phyloP scores from a whole-genome alignment of 352 stramenopile species.

The Globisporangium parvum region DNA sequence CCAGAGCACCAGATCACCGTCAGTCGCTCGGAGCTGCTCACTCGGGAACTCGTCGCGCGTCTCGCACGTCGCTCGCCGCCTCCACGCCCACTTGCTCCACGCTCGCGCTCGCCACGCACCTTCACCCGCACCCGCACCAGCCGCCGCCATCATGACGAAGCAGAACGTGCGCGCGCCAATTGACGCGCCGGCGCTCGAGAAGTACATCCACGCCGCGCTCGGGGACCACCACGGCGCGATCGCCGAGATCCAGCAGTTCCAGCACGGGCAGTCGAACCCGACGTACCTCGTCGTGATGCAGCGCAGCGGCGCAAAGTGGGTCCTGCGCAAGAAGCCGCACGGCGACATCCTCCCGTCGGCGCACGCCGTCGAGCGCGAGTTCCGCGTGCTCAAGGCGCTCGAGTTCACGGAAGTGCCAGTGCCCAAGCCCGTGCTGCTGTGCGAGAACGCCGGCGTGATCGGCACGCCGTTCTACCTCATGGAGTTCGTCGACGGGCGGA shows the following conservation, averaged over 20 bases:
- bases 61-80: not conserved
- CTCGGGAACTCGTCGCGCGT: not conserved
- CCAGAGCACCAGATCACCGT: too few relatives aligned
- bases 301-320: constrained; percentile 46
- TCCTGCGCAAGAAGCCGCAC: constrained; percentile 82
- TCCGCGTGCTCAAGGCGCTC: constrained; percentile 56
- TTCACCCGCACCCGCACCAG: not conserved
- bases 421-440: constrained; percentile 60
- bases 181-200: constrained; percentile 37
- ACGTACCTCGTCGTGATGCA: constrained; percentile 78
- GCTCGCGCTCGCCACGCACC: not conserved
- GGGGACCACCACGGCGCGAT: constrained; percentile 48
- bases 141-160: constrained; percentile 26
- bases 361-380: constrained; percentile 79
- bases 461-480: constrained; percentile 82
- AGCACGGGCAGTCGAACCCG: constrained; percentile 84
- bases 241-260: constrained; percentile 69
- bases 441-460: constrained; percentile 49
- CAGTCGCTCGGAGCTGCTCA: not conserved
- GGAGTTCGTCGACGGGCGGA: constrained; percentile 68
- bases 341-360: constrained; percentile 74
- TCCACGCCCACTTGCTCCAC: not conserved
- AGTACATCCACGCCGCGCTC: constrained; percentile 43
- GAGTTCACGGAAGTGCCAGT: constrained; percentile 62
- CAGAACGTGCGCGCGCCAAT: constrained; percentile 53